phyloP scores from a whole-genome alignment of 208 protist species.

The Wallacemonas sp. region DNA sequence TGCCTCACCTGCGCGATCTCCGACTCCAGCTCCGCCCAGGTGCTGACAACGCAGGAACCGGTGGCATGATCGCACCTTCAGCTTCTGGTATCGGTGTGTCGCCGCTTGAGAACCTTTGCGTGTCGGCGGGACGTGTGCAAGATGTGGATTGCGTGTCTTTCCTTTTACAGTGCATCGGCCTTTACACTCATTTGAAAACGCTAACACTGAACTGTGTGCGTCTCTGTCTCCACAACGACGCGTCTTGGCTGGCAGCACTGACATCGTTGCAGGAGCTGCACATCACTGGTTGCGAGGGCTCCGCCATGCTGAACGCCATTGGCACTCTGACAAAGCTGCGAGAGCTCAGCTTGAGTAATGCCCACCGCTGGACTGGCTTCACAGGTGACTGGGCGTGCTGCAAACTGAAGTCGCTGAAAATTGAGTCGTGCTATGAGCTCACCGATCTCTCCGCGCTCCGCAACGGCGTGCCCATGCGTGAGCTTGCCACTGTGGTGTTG shows the following conservation, averaged over 20 bases:
- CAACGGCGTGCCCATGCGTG: not conserved
- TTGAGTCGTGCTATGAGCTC: not conserved
- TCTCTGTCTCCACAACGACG: not conserved
- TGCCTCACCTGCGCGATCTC: slow-evolving; percentile 1
- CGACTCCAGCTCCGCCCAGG: not conserved
- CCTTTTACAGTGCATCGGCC: not conserved
- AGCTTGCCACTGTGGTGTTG: not conserved
- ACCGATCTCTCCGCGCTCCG: not conserved
- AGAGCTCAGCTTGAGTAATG: not conserved
- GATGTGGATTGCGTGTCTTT: not conserved
- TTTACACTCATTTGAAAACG: not conserved
- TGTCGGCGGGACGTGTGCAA: not conserved
- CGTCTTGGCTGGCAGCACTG: not conserved
- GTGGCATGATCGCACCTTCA: not conserved
- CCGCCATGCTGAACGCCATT: not conserved
- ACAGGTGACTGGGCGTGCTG: not conserved
- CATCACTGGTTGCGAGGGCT: not conserved
- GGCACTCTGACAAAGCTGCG: not conserved
- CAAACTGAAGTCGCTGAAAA: not conserved
- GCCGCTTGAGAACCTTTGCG: not conserved
- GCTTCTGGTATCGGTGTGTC: not conserved
- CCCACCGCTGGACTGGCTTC: not conserved
- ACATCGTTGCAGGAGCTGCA: not conserved
- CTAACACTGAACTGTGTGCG: not conserved
- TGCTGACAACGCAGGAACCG: not conserved